A percentile compares a stretch with the other conserved stretches of the same genome.
Evolutionary conservation across 2,329 filamentous ascomycete genomes (phyloP).

Genomic region (Helotiales sp.): DNA sequence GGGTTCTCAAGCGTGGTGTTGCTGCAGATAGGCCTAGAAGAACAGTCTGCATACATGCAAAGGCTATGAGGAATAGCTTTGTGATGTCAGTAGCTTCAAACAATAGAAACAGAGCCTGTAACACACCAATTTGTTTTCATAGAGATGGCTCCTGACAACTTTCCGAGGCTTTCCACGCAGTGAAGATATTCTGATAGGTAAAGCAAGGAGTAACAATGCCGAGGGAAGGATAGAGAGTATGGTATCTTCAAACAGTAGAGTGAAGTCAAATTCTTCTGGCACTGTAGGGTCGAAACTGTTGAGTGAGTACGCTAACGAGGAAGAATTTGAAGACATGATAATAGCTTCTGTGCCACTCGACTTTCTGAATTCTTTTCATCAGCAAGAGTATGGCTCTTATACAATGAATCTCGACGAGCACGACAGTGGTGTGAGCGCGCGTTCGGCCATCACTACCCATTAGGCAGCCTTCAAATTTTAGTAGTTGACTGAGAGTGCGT

Average conservation of each 20-base stretch:
- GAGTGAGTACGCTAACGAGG: slow-evolving; percentile 1
- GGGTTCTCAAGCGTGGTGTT: slow-evolving; percentile 13
- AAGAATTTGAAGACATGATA: slow-evolving; percentile 13
- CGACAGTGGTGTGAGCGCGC: not conserved
- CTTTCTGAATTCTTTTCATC: not conserved
- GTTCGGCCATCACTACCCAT: not conserved
- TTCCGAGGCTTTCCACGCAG: slow-evolving; percentile 23
- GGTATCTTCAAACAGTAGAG: slow-evolving; percentile 26
- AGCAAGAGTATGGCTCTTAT: not conserved
- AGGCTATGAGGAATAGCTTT: slow-evolving; percentile 33
- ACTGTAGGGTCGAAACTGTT: slow-evolving; percentile 23
- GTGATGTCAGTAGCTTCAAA: not conserved
- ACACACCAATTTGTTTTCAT: slow-evolving; percentile 26
- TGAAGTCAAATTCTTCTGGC: slow-evolving; percentile 29
- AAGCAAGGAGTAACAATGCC: slow-evolving; percentile 17
- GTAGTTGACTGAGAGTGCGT: not conserved
- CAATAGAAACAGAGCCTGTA: not conserved
- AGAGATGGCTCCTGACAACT: slow-evolving; percentile 22
- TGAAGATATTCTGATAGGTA: slow-evolving; percentile 20
- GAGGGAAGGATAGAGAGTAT: slow-evolving; percentile 27
- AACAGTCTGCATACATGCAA: slow-evolving; percentile 22
- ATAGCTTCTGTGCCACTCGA: not conserved
- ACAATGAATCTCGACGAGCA: no score
- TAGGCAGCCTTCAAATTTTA: not conserved
- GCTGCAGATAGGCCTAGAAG: slow-evolving; percentile 17